Percentiles rank a stretch among this genome's conserved stretches.
These are phyloP conservation scores for Xylariales sp. DNA, from an alignment of 2,329 filamentous ascomycete genomes.

Conservation along the genomic window DNA sequence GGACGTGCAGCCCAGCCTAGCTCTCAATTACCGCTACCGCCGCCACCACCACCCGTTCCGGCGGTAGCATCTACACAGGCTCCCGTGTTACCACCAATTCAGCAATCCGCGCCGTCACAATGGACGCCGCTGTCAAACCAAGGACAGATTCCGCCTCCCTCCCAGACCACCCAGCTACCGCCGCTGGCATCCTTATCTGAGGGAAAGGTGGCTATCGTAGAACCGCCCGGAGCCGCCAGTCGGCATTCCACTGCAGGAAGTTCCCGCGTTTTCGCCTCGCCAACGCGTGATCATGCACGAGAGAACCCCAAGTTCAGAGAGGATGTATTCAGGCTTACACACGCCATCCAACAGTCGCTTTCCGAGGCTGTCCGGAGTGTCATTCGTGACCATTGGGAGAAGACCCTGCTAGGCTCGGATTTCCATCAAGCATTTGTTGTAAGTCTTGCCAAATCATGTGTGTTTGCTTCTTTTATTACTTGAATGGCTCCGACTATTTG, in stretches of 20 bases:
- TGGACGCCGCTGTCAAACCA: no score
- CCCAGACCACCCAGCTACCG: no score
- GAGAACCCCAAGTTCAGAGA: slow-evolving; percentile 30
- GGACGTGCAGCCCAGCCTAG: no score
- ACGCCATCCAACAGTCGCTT: slow-evolving; percentile 34
- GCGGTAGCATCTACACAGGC: no score
- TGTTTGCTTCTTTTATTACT: no score
- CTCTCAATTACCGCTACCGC: no score
- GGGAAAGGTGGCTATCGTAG: slow-evolving; percentile 15
- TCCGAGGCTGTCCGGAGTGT: slow-evolving; percentile 43
- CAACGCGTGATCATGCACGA: slow-evolving; percentile 20
- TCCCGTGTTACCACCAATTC: no score
- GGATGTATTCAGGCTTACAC: slow-evolving; percentile 33
- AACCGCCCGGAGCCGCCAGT: slow-evolving; percentile 10
- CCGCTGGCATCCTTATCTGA: no score
- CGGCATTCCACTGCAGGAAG: slow-evolving; percentile 5
- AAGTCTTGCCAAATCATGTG: slow-evolving; percentile 30
- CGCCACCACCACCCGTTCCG: no score
- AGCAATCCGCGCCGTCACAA: no score
- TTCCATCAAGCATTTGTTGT: slow-evolving; percentile 51
- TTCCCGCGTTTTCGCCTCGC: slow-evolving; percentile 29
- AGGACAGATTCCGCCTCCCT: no score
- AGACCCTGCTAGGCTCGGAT: slow-evolving; percentile 43
- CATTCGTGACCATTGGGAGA: slow-evolving; percentile 47
- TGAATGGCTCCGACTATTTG: no score